Evolutionary conservation across 768 basidiomycete genomes (phyloP).

Genomic region (Tephrocybe sp.): DNA sequence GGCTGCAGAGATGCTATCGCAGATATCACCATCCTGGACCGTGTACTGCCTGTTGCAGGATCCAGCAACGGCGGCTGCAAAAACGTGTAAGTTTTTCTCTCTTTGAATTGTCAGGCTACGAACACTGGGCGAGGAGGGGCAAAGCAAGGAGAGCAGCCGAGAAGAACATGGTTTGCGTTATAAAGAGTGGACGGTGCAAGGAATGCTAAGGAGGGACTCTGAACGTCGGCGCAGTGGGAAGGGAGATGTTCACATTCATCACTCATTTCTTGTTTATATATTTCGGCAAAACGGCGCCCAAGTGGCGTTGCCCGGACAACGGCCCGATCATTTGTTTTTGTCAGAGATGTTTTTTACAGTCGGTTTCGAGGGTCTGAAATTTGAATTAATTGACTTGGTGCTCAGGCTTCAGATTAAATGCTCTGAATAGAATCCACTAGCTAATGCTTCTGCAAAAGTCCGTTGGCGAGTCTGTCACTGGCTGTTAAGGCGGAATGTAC

Average conservation of each 20-base stretch:
- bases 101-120: slow-evolving; percentile 13
- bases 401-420: too few species aligned
- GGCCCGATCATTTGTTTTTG: slow-evolving; percentile 4
- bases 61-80: slow-evolving; percentile 29
- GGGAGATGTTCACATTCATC: slow-evolving; percentile 4
- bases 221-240: slow-evolving; percentile 9
- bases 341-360: not conserved
- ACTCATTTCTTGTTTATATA: slow-evolving; percentile 12
- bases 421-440: too few species aligned
- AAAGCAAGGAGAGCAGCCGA: slow-evolving; percentile 42
- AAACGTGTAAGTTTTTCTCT: slow-evolving; percentile 1
- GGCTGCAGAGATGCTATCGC: slow-evolving; percentile 63
- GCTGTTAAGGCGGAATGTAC: not conserved
- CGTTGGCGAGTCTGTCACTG: too few species aligned
- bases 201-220: slow-evolving; percentile 20
- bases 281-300: slow-evolving; percentile 15
- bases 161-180: slow-evolving; percentile 23
- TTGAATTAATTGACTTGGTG: too few species aligned
- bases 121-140: slow-evolving; percentile 45
- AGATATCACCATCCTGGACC: slow-evolving; percentile 55
- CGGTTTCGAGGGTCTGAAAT: not conserved
- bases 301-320: slow-evolving; percentile 11
- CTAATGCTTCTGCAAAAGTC: too few species aligned
- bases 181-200: slow-evolving; percentile 20
- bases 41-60: slow-evolving; percentile 62